Conservation (phyloP, 768 basidiomycete genomes). For the Naganishia kalamii region DNA sequence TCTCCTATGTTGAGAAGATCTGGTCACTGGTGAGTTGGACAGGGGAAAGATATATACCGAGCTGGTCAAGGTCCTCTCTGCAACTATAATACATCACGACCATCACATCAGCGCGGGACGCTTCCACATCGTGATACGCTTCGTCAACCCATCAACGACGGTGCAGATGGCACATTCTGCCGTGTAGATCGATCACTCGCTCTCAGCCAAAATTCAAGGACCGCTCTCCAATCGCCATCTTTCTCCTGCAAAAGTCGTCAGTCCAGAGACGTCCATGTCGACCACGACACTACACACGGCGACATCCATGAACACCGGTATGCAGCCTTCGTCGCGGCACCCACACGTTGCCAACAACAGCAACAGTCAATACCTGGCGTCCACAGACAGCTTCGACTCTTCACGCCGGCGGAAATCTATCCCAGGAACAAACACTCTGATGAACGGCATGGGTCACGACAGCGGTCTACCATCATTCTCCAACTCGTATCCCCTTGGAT, state of each 20-base stretch:
- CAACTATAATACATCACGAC: too few relatives aligned
- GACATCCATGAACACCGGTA: not conserved
- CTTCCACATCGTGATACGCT: too few relatives aligned
- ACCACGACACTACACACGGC: not conserved
- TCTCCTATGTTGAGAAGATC: too few relatives aligned
- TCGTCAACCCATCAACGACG: too few relatives aligned
- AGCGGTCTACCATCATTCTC: not conserved
- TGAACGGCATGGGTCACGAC: not conserved
- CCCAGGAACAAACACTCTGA: not conserved
- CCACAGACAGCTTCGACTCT: not conserved
- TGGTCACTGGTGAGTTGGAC: too few relatives aligned
- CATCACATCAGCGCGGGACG: too few relatives aligned
- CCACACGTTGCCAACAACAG: not conserved
- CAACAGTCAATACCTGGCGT: not conserved
- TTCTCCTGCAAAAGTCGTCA: not conserved
- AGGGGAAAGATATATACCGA: too few relatives aligned
- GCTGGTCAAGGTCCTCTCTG: too few relatives aligned
- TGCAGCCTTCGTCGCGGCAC: not conserved
- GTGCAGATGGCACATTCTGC: too few relatives aligned
- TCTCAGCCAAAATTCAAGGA: not conserved
- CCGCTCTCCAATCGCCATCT: not conserved
- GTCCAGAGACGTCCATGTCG: not conserved
- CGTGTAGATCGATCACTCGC: too few relatives aligned
- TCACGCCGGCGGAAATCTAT: constrained; percentile 6
- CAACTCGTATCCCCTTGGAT: too few relatives aligned